Base-by-base conservation (phyloP, 768 basidiomycete genomes). In the Rhodocollybia butyracea region DNA sequence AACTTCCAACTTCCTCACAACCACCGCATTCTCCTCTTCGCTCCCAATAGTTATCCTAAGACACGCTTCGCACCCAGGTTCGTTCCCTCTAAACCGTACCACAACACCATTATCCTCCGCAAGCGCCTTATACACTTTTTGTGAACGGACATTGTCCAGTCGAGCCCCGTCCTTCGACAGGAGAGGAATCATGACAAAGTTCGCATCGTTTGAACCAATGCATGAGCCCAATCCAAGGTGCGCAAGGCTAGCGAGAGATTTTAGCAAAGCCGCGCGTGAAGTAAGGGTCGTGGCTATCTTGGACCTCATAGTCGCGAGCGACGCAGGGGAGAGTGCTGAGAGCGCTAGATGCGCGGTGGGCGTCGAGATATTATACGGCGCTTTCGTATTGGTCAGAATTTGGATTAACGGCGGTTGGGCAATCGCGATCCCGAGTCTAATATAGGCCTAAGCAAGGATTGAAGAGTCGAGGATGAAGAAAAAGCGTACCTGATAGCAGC, bases 291-390 rank as follows among this genome's bases (percentile, higher is more conserved):
- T 80, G 4, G 69, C 51, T 7, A 89, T 76, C 66, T 92, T 91
- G 41, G 63, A 38, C n/a, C 75, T 77, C 88, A 94, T 94, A 17
- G 67, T 59, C 1, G 69, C 57, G 12, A 97, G 61, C 3, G 90
- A 86, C 17, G 69, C 64, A 2, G 84, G 78, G 0, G 89, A 82
- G 29, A 98, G 81, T 0, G 96, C 93, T 10, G 88, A 76, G 15
- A 85, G 68, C 0, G 94, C 95, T 22, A 98, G 82, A 27, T 83
- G 71, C 12, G 96, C 92, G 5, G 93, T 93, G 0, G 94, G 94
- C 0, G 88, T 81, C 15, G 94, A 95, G 61, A 99, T 85, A 70
- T 97, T 98, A 76, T 98, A 99, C 0, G 97, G 97, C 1, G 96
- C 97, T 68, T 99, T 99, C 26, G 95, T 90, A 68, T 98, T 98